Percentiles rank a stretch among this genome's conserved stretches.
These are phyloP conservation scores for Hypomontagnella submonticulosa DNA, from an alignment of 495 filamentous ascomycete genomes.

Conservation along the genomic window DNA sequence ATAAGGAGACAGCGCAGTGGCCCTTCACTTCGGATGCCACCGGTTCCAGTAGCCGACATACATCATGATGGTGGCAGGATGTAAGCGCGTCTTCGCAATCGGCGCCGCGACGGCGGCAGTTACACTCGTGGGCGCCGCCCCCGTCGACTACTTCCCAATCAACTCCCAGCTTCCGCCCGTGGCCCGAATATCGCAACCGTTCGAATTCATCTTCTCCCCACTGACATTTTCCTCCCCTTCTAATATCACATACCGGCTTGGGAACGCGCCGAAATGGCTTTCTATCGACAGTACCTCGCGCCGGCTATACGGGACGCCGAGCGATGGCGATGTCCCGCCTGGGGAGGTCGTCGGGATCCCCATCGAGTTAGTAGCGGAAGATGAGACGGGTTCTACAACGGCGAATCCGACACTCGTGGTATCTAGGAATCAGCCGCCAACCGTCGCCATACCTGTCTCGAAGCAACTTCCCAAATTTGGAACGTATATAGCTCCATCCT, in stretches of 20 bases:
- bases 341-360: constrained; percentile 54
- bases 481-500: constrained; percentile 52
- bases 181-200: constrained; percentile 71
- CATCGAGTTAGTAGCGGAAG: constrained; percentile 71
- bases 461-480: constrained; percentile 55
- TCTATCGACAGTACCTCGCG: constrained; percentile 69
- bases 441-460: constrained; percentile 49
- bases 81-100: constrained; percentile 27
- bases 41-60: constrained; percentile 16
- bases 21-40: constrained; percentile 26
- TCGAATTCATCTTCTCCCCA: constrained; percentile 73
- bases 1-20: background rate
- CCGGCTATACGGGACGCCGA: constrained; percentile 73
- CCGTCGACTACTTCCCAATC: constrained; percentile 71
- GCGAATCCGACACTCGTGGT: constrained; percentile 72
- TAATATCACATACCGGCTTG: constrained; percentile 70
- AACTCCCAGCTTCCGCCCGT: constrained; percentile 83
- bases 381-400: constrained; percentile 64
- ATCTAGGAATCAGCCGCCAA: constrained; percentile 58
- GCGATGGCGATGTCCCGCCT: constrained; percentile 64
- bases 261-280: constrained; percentile 74
- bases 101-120: constrained; percentile 13
- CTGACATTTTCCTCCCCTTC: constrained; percentile 71
- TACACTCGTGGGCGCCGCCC: constrained; percentile 34
- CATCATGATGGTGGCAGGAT: constrained; percentile 34